Evolutionary conservation across 129 eudicot species (phyloP), one percentile per base, ranked within the genome.

Genomic region (Helichrysum umbraculigerum): DNA sequence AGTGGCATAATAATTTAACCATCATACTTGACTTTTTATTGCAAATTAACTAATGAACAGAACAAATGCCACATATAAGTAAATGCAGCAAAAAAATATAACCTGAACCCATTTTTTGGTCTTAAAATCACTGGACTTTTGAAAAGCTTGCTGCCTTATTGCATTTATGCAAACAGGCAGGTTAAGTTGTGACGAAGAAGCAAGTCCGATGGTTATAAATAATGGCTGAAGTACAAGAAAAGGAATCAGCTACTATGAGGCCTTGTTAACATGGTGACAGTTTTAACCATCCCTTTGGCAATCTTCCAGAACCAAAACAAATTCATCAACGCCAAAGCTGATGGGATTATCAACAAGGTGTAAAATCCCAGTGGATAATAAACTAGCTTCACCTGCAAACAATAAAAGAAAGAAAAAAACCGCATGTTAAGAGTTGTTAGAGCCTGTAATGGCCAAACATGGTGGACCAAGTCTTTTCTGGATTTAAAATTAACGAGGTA

Each of bases 231-330:
- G 12, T 11, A 37, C 17, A 73, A 56, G n/a, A 33, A 32, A 35
- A 47, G 20, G 11, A 19, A 61, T 74, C 76, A 86, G 52, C 29
- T 80, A 58, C 74, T 81, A 83, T 88, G 86, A 68, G 67, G 79
- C 75, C 47, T 76, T 78, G 67, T 81, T 28, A 87, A 82, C 80
- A 87, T 85, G n/a, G 77, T 69, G 80, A 94, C 78, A 4, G 93
- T 89, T 75, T 89, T 94, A 37, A 91, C 78, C 96, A 94, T 51
- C 51, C 98, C 98, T 85, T 81, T 89, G 29, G 90, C 79, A 12
- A 94, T 94, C 84, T 91, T 94, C 89, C 90, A 85, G 70, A 94
- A 94, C 98, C 98, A 94, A 72, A 89, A 79, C 78, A 86, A 51
- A 66, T 94, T 94, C 97, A 94, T 85, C 85, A 78, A 17, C 28